Evolutionary conservation across 1,139 yeast species (phyloP).

Genomic region (Kurtzmaniella quercitrusa): DNA sequence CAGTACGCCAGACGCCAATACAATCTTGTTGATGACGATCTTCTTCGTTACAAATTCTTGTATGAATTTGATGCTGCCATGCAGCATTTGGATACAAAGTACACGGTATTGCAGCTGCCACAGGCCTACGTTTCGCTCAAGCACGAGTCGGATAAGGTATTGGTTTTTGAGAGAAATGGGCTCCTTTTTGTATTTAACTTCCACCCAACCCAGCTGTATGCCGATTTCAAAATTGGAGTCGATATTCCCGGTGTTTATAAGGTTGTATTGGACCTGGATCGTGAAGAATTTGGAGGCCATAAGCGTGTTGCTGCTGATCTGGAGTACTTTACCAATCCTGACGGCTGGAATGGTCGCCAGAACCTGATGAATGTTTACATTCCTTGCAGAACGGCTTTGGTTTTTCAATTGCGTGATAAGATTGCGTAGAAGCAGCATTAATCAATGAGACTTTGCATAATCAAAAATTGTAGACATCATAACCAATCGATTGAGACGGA

Average conservation of each 20-base stretch:
- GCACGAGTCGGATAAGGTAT: conserved; percentile 81
- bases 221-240: conserved; percentile 88
- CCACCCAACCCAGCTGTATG: conserved; percentile 77
- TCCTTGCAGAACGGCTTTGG: conserved; percentile 79
- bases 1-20: conserved; percentile 95
- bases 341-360: conserved; percentile 74
- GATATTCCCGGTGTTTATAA: conserved; percentile 74
- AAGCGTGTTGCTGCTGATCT: conserved; percentile 56
- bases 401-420: conserved; percentile 37
- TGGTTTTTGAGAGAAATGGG: conserved; percentile 87
- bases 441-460: too few relatives aligned
- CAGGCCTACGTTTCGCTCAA: conserved; percentile 88
- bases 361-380: conserved; percentile 80
- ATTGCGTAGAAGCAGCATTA: conserved; percentile 6
- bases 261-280: conserved; percentile 74
- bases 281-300: conserved; percentile 75
- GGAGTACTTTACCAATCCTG: conserved; percentile 63
- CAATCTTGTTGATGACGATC: conserved; percentile 73
- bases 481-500: too few relatives aligned
- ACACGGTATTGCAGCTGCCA: conserved; percentile 68
- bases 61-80: conserved; percentile 78
- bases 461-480: too few relatives aligned
- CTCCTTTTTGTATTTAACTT: conserved; percentile 83
- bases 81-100: conserved; percentile 70
- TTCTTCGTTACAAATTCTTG: conserved; percentile 74